Percentiles rank a stretch among this genome's conserved stretches.
These are phyloP conservation scores for Xylaria nigripes DNA, from an alignment of 495 filamentous ascomycete genomes.

Conservation along the genomic window DNA sequence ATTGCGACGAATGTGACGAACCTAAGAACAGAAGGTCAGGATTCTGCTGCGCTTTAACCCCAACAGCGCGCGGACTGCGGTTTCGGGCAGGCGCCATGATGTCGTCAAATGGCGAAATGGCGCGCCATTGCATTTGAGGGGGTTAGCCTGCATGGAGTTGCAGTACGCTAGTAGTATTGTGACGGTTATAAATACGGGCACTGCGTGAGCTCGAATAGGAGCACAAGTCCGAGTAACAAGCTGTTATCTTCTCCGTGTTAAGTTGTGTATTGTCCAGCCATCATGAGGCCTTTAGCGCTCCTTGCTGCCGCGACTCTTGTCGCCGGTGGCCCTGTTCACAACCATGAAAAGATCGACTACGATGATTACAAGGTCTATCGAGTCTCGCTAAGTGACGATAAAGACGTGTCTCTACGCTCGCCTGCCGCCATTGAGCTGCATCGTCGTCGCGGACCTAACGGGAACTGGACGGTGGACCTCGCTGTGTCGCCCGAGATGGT, in stretches of 20 bases:
- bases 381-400: not conserved
- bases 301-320: not conserved
- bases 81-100: constrained; percentile 14
- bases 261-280: not conserved
- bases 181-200: no score
- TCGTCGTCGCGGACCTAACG: constrained; percentile 3
- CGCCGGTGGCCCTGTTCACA: not conserved
- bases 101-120: constrained; percentile 1
- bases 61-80: no score
- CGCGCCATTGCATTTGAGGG: constrained; percentile 1
- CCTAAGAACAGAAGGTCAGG: no score
- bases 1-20: no score
- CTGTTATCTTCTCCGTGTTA: no score
- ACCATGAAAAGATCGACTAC: constrained; percentile 23
- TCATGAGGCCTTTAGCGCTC: not conserved
- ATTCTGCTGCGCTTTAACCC: no score
- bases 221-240: no score
- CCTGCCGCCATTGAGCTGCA: constrained; percentile 17
- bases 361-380: constrained; percentile 35
- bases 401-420: not conserved
- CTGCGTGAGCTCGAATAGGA: no score
- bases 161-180: not conserved
- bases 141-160: not conserved
- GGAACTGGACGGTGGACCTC: constrained; percentile 25
- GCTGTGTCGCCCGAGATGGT: constrained; percentile 34